These are phyloP conservation scores for Parsonsia alboflavescens DNA, from an alignment of 257 asterid genomes.

Conservation along the genomic window DNA sequence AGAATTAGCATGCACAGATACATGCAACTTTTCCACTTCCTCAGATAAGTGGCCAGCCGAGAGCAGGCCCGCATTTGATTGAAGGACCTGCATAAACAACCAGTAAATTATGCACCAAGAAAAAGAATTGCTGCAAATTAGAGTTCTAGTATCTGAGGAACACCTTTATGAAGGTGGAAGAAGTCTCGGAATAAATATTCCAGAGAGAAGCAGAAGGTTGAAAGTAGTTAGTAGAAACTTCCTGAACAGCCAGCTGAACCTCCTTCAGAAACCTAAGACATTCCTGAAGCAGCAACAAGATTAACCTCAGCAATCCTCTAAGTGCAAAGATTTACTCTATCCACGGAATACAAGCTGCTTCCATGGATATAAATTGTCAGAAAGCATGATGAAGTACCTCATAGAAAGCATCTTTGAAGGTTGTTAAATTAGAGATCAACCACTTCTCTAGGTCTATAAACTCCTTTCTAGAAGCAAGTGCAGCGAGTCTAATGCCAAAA, in stretches of 20 bases:
- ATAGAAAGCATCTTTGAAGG: conserved; percentile 62
- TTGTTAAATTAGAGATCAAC: conserved; percentile 52
- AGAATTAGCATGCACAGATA: conserved; percentile 48
- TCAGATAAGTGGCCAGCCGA: conserved; percentile 58
- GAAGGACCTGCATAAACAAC: conserved; percentile 60
- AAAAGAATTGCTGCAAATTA: neutral
- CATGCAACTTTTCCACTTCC: conserved; percentile 67
- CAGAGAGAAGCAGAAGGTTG: conserved; percentile 49
- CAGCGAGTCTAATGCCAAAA: conserved; percentile 77
- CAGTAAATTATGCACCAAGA: neutral
- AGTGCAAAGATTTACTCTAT: neutral
- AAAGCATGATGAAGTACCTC: conserved; percentile 41
- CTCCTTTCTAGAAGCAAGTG: conserved; percentile 76
- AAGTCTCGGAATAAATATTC: conserved; percentile 61
- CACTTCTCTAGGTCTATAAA: conserved; percentile 80
- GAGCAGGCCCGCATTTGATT: conserved; percentile 54
- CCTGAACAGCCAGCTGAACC: conserved; percentile 53
- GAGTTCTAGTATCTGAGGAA: conserved; percentile 6
- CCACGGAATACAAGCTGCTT: conserved; percentile 2
- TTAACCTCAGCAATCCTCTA: neutral
- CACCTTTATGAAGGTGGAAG: conserved; percentile 74
- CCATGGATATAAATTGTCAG: neutral
- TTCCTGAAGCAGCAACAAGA: conserved; percentile 52
- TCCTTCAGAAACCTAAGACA: conserved; percentile 82
- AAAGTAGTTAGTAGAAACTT: conserved; percentile 51